Evolutionary conservation across 1,284 basidiomycete species (phyloP), one percentile per base, ranked within the genome.

Genomic region (Trichosporon faecale): DNA sequence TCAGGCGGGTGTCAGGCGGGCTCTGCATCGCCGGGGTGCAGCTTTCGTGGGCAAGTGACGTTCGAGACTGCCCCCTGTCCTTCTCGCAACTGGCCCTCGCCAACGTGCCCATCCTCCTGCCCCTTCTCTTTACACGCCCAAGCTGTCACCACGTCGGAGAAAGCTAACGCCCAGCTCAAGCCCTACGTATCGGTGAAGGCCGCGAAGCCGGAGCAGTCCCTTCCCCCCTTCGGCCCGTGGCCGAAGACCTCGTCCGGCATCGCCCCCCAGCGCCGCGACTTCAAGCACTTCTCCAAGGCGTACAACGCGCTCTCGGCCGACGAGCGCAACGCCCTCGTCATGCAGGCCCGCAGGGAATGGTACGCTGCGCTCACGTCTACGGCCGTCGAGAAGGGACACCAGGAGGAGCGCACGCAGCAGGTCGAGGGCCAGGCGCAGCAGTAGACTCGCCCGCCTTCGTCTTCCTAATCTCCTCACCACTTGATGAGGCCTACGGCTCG

Each of bases 181-280:
- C 85, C 86, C 68, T 87, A 87, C 71, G 86, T 86, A 11, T 72
- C 78, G 0, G 76, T 76, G 8, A 57, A 66, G 46, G 25, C 66
- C 37, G 49, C 67, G 65, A 69, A 68, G 67, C 57, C 57, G 57
- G 29, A 18, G 57, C 27, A 61, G 27, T 7, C 18, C 14, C 67
- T 75, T 68, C 68, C 74, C 44, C n/a, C 72, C 11, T 70, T 80
- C 68, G 76, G 52, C 37, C 70, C 64, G 66, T 46, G 33, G 57
- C 57, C 57, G 3, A 61, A 61, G 57, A 61, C 57, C 2, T 61
- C 57, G 57, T 31, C 57, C 29, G 57, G 63, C 66, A 44, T 44
- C 46, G 27, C 60, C 72, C 52, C 49, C 66, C 52, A 68, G 65
- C 66, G 64, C 63, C 60, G 44, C 33, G 61, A 35, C 66, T 25